These are phyloP conservation scores for Onygenales sp. DNA, from an alignment of 2,329 filamentous ascomycete species.

Conservation along the genomic window DNA sequence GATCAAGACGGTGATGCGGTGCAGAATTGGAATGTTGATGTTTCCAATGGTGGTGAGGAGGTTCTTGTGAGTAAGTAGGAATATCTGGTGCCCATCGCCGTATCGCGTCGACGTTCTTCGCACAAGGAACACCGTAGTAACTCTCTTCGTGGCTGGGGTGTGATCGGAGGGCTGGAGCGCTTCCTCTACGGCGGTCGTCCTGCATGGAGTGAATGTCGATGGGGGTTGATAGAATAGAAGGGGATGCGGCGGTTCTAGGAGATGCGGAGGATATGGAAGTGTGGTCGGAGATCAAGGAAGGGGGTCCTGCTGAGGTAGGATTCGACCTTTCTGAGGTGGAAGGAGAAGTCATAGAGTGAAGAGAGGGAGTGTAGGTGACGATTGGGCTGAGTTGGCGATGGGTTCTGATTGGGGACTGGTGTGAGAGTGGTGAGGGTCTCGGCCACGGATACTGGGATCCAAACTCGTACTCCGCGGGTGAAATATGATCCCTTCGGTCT, in stretches of 20 bases:
- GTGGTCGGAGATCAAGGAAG: conserved; percentile 62
- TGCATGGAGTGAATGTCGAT: conserved; percentile 36
- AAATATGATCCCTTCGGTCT: conserved; percentile 18
- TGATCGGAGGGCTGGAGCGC: conserved; percentile 16
- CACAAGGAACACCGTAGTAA: not conserved
- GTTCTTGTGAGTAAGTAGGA: not conserved
- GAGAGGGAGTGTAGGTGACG: conserved; percentile 27
- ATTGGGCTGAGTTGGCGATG: conserved; percentile 27
- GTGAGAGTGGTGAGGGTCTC: not conserved
- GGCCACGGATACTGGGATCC: not conserved
- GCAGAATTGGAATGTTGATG: conserved; percentile 8
- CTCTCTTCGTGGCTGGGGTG: conserved; percentile 3
- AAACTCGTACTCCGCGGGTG: conserved; percentile 4
- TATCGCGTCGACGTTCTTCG: conserved; percentile 1
- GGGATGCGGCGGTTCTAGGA: conserved; percentile 37
- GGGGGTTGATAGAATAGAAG: conserved; percentile 30
- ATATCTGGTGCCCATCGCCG: conserved; percentile 1
- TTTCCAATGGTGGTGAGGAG: not conserved
- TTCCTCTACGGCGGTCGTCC: conserved; percentile 23
- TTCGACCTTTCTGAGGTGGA: conserved; percentile 54
- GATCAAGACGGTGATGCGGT: conserved; percentile 5
- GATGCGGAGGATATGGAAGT: conserved; percentile 55
- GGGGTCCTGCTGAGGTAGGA: conserved; percentile 49
- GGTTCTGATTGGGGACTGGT: conserved; percentile 10
- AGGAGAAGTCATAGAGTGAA: conserved; percentile 51